Evolutionary conservation across 371 early-diverging fungal species (phyloP).

Genomic region (Mucor irregularis): DNA sequence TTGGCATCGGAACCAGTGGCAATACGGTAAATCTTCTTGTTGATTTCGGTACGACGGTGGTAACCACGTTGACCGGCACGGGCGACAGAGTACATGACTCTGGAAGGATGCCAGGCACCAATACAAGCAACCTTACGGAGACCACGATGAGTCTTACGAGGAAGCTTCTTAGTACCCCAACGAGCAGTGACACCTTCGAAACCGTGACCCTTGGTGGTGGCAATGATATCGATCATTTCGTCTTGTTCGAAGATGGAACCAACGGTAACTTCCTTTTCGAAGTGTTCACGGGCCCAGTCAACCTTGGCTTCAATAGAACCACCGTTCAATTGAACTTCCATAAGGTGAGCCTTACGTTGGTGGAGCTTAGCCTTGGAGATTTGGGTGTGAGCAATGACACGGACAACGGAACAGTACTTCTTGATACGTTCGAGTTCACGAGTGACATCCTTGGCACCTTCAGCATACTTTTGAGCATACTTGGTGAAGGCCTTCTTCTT

Average conservation of each 20-base stretch:
- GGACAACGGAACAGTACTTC: conserved; percentile 98
- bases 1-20: conserved; percentile 88
- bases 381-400: conserved; percentile 99
- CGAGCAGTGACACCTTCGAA: conserved; percentile 99
- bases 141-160: conserved; percentile 99
- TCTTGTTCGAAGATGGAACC: conserved; percentile 94
- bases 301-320: conserved; percentile 98
- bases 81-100: conserved; percentile 99
- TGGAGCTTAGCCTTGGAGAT: conserved; percentile 92
- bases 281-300: conserved; percentile 96
- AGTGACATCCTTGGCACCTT: conserved; percentile 86
- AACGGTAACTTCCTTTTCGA: conserved; percentile 97
- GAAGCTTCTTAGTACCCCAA: conserved; percentile 99
- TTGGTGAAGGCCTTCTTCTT: conserved; percentile 99
- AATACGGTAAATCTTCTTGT: conserved; percentile 99
- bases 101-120: conserved; percentile 99
- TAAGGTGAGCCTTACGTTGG: conserved; percentile 99
- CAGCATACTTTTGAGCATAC: conserved; percentile 97
- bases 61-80: conserved; percentile 99
- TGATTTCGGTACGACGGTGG: conserved; percentile 99
- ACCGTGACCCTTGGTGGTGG: conserved; percentile 99
- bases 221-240: conserved; percentile 99
- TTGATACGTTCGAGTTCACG: conserved; percentile 97
- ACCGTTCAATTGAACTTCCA: conserved; percentile 99
- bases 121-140: conserved; percentile 99